Percentiles rank a stretch among this genome's conserved stretches.
These are phyloP conservation scores for Eucalyptus decipiens DNA, from an alignment of 345 rosid genomes.

Conservation along the genomic window DNA sequence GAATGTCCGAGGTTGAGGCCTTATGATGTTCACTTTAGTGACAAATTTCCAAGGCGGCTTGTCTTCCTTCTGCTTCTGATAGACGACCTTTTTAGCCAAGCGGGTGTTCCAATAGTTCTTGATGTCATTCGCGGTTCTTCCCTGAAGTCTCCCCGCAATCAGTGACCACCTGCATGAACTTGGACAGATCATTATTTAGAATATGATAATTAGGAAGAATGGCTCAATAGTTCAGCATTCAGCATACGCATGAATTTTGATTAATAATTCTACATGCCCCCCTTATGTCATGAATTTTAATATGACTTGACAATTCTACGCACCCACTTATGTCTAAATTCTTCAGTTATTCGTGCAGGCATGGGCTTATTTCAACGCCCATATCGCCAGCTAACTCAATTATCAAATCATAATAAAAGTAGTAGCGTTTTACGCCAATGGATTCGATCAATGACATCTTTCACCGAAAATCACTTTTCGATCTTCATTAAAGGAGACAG, in stretches of 20 bases:
- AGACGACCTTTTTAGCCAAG: background rate
- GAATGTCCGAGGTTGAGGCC: background rate
- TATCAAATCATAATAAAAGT: background rate
- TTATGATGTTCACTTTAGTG: background rate
- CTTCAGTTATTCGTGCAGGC: background rate
- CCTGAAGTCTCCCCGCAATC: constrained; percentile 17
- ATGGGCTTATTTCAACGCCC: background rate
- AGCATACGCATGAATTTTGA: background rate
- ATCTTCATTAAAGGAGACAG: background rate
- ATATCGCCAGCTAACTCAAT: background rate
- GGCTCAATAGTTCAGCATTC: background rate
- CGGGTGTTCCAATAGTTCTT: constrained; percentile 11
- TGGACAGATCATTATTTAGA: background rate
- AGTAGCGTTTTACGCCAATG: accelerated
- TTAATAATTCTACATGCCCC: background rate
- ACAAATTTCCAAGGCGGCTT: background rate
- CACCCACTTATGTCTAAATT: background rate
- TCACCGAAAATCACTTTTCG: background rate
- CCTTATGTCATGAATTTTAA: background rate
- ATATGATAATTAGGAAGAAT: background rate
- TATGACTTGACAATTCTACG: background rate
- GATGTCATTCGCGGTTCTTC: constrained; percentile 14
- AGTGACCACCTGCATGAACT: constrained; percentile 9
- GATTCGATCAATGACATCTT: accelerated
- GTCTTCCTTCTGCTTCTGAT: background rate